Conservation (phyloP, 805 yeast species). For the Wickerhamiella galacta region DNA sequence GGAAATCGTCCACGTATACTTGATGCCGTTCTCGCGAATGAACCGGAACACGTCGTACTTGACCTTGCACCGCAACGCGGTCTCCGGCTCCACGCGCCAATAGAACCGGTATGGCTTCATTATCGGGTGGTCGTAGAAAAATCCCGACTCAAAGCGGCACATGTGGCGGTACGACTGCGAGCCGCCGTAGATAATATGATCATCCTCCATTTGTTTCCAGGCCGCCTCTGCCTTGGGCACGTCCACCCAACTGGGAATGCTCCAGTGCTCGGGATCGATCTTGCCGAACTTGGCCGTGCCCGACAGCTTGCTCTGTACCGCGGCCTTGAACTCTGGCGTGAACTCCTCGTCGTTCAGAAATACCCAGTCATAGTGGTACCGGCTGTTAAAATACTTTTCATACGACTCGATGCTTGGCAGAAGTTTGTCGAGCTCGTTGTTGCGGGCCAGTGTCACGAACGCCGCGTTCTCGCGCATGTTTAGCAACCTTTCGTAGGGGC, state of each 20-base stretch:
- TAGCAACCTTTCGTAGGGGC: too few relatives aligned
- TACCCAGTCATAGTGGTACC: slow-evolving; percentile 60
- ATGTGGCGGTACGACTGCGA: slow-evolving; percentile 52
- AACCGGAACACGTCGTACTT: slow-evolving; percentile 44
- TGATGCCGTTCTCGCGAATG: slow-evolving; percentile 37
- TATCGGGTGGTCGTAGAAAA: slow-evolving; percentile 44
- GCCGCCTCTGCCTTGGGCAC: slow-evolving; percentile 30
- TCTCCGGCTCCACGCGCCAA: slow-evolving; percentile 68
- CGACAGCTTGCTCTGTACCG: slow-evolving; percentile 34
- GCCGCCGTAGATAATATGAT: slow-evolving; percentile 39
- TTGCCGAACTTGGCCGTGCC: slow-evolving; percentile 48
- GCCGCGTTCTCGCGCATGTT: slow-evolving; percentile 26
- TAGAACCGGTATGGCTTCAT: slow-evolving; percentile 46
- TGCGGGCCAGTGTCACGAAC: slow-evolving; percentile 53
- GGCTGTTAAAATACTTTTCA: slow-evolving; percentile 48
- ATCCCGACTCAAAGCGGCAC: slow-evolving; percentile 71
- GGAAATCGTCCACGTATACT: slow-evolving; percentile 52
- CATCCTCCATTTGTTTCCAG: slow-evolving; percentile 29
- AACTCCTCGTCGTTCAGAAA: slow-evolving; percentile 59
- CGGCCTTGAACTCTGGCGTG: slow-evolving; percentile 34
- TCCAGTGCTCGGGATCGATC: slow-evolving; percentile 51
- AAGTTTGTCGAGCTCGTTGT: slow-evolving; percentile 41
- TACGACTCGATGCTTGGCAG: slow-evolving; percentile 43
- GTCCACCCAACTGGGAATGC: slow-evolving; percentile 49
- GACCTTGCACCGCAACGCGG: slow-evolving; percentile 42